Base-by-base conservation (phyloP, 2,329 filamentous ascomycete species). In the Penicillium sp. region DNA sequence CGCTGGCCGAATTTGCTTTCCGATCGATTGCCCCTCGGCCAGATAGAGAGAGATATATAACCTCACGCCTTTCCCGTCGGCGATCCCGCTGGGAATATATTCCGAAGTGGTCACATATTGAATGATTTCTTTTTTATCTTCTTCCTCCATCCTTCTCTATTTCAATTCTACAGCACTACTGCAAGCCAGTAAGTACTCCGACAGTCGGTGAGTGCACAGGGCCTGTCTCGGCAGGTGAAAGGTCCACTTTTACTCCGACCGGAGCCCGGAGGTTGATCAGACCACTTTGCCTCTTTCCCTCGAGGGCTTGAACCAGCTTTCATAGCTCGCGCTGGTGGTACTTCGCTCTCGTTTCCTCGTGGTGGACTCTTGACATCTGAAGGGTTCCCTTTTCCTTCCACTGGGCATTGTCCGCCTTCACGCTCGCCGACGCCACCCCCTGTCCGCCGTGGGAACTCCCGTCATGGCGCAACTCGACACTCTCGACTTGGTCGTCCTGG, bases 391-490 rank as follows among this genome's bases (percentile, higher is more conserved):
- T 37, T 41, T 19, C 21, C 30, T 28, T 33, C 33, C 19, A 13
- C 17, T 26, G 23, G 43, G 17, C 34, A 41, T 30, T 36, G 33
- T 39, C 35, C 36, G 25, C 38, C 39, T 26, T 27, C 23, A 23
- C 40, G 16, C 31, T 34, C 26, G 14, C 33, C 37, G 33, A 10
- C n/a, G n/a, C n/a, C n/a, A n/a, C n/a, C n/a, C n/a, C 13, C n/a
- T 29, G 17, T 28, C 37, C 26, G 33, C 20, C 33, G 18, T 21
- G 40, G 39, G 20, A 27, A 28, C 16, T 32, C 19, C 38, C 51
- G 48, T 30, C 34, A 97, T 98, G 93, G 88, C 91, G 55, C 86
- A 95, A 77, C 82, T 98, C 64, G 93, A 98, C 67, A 94, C 89
- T 17, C 75, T 98, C 73, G 93, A 98, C 78, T 78, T 97, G 58